Conservation (phyloP, 2,329 filamentous ascomycete species). For the Curvularia sp. region DNA sequence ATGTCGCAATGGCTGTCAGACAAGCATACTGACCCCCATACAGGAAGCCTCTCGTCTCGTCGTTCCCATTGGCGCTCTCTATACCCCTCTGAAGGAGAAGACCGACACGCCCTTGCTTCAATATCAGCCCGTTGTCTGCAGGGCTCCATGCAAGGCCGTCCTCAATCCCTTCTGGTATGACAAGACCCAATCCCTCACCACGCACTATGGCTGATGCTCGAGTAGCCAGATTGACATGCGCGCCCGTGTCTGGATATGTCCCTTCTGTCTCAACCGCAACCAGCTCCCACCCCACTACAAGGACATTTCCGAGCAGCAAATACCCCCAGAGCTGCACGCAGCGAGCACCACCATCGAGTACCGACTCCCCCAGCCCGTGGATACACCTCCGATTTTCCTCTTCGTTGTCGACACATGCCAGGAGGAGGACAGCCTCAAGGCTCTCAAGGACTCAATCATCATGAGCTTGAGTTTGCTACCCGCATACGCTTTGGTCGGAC, state of each 20-base stretch:
- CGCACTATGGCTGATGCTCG: slow-evolving; percentile 24
- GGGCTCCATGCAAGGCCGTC: slow-evolving; percentile 91
- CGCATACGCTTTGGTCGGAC: slow-evolving; percentile 79
- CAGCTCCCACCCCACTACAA: slow-evolving; percentile 86
- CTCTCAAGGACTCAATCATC: slow-evolving; percentile 84
- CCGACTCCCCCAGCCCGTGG: slow-evolving; percentile 78
- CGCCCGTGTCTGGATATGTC: slow-evolving; percentile 85
- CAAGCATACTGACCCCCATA: slow-evolving; percentile 36
- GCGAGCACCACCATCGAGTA: slow-evolving; percentile 91
- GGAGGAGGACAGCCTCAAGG: slow-evolving; percentile 83
- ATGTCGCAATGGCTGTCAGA: slow-evolving; percentile 15
- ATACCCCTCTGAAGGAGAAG: slow-evolving; percentile 96
- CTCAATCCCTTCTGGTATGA: slow-evolving; percentile 94
- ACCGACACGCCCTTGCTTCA: slow-evolving; percentile 85
- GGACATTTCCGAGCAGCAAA: slow-evolving; percentile 82
- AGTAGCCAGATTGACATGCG: slow-evolving; percentile 80
- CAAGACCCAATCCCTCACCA: background rate
- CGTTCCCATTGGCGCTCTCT: slow-evolving; percentile 93
- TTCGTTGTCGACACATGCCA: slow-evolving; percentile 90
- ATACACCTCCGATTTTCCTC: slow-evolving; percentile 83
- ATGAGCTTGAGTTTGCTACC: slow-evolving; percentile 84
- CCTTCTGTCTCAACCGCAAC: slow-evolving; percentile 85
- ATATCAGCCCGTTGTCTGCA: slow-evolving; percentile 97
- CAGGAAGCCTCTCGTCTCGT: slow-evolving; percentile 94
- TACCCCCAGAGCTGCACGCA: slow-evolving; percentile 82